phyloP scores from a whole-genome alignment of 768 basidiomycete species.

The Phaffia tasmanica region DNA sequence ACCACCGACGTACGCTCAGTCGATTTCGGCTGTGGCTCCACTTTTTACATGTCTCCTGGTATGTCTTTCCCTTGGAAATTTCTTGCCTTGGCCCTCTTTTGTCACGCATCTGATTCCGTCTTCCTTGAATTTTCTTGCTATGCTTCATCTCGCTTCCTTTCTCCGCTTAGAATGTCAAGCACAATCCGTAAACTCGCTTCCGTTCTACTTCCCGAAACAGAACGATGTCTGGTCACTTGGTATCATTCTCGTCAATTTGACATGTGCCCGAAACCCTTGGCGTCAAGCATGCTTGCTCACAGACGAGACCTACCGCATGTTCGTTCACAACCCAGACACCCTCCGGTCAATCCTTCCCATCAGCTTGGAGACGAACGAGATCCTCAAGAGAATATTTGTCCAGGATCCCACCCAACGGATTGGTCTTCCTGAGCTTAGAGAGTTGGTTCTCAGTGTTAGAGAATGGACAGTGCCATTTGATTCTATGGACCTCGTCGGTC shows the following conservation, averaged over 20 bases:
- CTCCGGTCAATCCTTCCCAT: constrained; percentile 62
- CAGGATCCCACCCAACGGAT: constrained; percentile 54
- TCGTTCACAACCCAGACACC: constrained; percentile 55
- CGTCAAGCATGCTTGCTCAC: constrained; percentile 46
- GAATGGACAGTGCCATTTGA: constrained; percentile 13
- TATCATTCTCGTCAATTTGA: constrained; percentile 64
- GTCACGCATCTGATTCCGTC: constrained; percentile 18
- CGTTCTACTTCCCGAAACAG: constrained; percentile 57
- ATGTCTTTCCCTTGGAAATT: constrained; percentile 17
- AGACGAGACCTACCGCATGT: constrained; percentile 67
- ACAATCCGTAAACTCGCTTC: constrained; percentile 42
- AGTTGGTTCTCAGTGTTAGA: constrained; percentile 41
- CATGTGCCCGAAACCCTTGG: constrained; percentile 70
- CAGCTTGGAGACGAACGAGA: constrained; percentile 51
- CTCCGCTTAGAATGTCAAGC: constrained; percentile 44
- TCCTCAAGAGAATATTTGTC: constrained; percentile 64
- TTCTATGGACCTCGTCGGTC: too few relatives aligned
- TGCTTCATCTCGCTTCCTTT: not conserved
- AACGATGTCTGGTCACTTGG: constrained; percentile 97
- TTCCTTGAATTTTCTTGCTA: constrained; percentile 1
- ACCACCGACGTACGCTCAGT: constrained; percentile 33
- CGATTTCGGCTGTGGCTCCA: constrained; percentile 38
- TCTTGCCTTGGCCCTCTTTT: not conserved
- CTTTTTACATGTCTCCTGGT: constrained; percentile 78
- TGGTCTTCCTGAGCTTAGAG: constrained; percentile 52